Evolutionary conservation across 2,329 filamentous ascomycete genomes (phyloP), one percentile per base, ranked within the genome.

Genomic region (Chaetomiaceae sp.): DNA sequence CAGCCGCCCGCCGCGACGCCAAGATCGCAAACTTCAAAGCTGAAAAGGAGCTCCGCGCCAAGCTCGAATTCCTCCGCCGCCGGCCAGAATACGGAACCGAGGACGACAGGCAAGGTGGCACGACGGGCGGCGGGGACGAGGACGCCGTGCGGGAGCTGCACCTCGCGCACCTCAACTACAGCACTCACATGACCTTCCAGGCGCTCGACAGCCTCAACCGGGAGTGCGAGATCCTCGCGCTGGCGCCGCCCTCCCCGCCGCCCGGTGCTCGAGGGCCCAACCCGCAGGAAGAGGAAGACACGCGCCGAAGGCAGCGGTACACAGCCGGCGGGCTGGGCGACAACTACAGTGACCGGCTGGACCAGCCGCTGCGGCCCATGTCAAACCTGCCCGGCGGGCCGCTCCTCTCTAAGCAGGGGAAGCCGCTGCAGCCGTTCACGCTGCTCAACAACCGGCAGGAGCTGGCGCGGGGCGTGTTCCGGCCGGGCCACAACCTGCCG

Each of bases 351-450:
- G 87, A 92, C 19, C 83, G 87, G 2, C 76, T 97, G 2, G 92
- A 97, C 67, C 71, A 75, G 42, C 78, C 82, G 6, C 66, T 85
- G 37, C 75, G 74, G 33, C 77, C 79, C 50, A 68, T 83, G 11
- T 64, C 74, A 60, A 71, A 62, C 66, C 75, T 44, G 15, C 43
- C 57, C 71, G 50, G 73, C 12, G 89, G 89, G 0, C 89, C 92
- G 0, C 76, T 97, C 19, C 76, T 99, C 22, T 88, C 84, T 58
- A 80, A 77, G 57, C 79, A 85, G 53, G 94, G 94, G 40, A 94
- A 89, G 67, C 94, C 94, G 14, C 76, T 97, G 62, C 84, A 91
- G 63, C 92, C 92, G 0, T 97, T 99, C 65, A 96, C 91, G 1
- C 77, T 99, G 20, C 77, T 95, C 4, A 85, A 87, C 55, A 86